These are phyloP conservation scores for Pogostemon cablin DNA, from an alignment of 257 asterid species.

Conservation along the genomic window DNA sequence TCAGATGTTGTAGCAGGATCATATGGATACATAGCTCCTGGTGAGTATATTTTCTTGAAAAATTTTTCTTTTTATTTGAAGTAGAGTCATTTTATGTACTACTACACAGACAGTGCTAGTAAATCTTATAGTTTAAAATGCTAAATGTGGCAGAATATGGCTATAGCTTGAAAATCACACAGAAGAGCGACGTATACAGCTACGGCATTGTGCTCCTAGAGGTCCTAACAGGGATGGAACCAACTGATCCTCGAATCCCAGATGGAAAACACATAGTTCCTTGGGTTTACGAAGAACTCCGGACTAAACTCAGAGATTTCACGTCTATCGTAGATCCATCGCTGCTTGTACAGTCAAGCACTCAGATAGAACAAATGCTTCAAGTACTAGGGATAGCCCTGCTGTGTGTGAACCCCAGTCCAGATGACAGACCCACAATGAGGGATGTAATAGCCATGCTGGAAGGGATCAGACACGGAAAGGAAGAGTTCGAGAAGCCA, in stretches of 20 bases:
- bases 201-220: constrained; percentile 75
- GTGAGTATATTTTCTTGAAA: constrained; percentile 40
- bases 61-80: not conserved
- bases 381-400: constrained; percentile 78
- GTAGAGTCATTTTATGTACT: too few relatives aligned
- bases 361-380: constrained; percentile 72
- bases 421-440: constrained; percentile 75
- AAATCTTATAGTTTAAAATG: not conserved
- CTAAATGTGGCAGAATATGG: constrained; percentile 62
- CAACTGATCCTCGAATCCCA: constrained; percentile 65
- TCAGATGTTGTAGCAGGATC: constrained; percentile 65
- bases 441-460: constrained; percentile 77
- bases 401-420: constrained; percentile 57
- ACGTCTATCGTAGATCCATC: constrained; percentile 67
- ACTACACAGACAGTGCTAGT: too few relatives aligned
- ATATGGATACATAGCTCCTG: constrained; percentile 82
- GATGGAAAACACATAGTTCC: constrained; percentile 60
- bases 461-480: constrained; percentile 59
- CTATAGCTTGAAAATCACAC: constrained; percentile 69
- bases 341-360: constrained; percentile 54
- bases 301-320: constrained; percentile 49
- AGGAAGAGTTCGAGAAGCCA: constrained; percentile 52
- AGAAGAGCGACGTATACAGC: constrained; percentile 76
- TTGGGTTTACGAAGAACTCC: constrained; percentile 61
- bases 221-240: constrained; percentile 76